These are phyloP conservation scores for Stramenopiles sp. DNA, from an alignment of 352 stramenopile species.

Conservation along the genomic window DNA sequence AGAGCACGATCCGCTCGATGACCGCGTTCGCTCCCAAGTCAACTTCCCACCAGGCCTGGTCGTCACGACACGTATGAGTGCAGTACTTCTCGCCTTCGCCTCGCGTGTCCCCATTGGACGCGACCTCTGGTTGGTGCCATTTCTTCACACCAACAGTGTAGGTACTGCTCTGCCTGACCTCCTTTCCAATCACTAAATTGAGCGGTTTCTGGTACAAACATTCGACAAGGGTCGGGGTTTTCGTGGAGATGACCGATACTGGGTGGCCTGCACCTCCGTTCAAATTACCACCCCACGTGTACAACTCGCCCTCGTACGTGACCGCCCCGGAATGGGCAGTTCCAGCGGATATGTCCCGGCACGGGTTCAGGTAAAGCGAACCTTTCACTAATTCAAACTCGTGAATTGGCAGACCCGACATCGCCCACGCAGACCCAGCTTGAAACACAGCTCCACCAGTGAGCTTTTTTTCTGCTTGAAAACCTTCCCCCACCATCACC, in stretches of 20 bases:
- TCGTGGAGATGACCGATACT: slow-evolving; percentile 37
- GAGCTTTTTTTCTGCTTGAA: slow-evolving; percentile 26
- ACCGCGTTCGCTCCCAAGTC: slow-evolving; percentile 52
- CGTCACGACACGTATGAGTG: slow-evolving; percentile 62
- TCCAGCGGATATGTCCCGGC: slow-evolving; percentile 56
- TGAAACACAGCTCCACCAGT: slow-evolving; percentile 57
- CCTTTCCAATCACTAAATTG: slow-evolving; percentile 56
- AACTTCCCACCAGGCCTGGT: slow-evolving; percentile 76
- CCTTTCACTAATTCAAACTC: slow-evolving; percentile 33
- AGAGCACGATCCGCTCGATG: slow-evolving; percentile 49
- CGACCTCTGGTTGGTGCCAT: slow-evolving; percentile 44
- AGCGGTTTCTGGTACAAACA: slow-evolving; percentile 58
- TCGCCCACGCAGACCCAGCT: slow-evolving; percentile 49
- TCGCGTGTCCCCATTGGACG: slow-evolving; percentile 49
- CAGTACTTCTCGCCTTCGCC: slow-evolving; percentile 45
- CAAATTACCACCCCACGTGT: slow-evolving; percentile 68
- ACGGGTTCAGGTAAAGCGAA: too few relatives aligned
- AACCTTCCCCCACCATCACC: slow-evolving; percentile 24
- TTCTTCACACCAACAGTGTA: too few relatives aligned
- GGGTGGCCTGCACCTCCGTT: slow-evolving; percentile 63
- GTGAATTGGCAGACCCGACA: slow-evolving; percentile 54
- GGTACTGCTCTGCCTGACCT: slow-evolving; percentile 51
- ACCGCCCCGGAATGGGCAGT: slow-evolving; percentile 63
- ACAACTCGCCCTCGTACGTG: slow-evolving; percentile 58
- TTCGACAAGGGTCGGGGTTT: slow-evolving; percentile 42